Evolutionary conservation across 257 asterid species (phyloP).

Genomic region (Mentha longifolia): DNA sequence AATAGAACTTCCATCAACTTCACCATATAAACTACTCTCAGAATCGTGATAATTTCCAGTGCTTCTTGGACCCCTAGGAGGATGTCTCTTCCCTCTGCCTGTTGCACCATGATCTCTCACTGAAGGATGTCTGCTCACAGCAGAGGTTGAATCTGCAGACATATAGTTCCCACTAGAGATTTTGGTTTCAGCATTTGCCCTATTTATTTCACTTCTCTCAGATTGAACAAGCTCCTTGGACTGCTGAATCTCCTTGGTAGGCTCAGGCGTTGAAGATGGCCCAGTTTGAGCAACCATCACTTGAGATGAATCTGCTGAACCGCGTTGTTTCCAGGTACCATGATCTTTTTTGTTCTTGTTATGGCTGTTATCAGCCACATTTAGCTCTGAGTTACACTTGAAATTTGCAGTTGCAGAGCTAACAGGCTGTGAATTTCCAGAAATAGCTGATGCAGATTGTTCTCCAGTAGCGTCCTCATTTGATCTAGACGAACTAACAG

Average conservation of each 20-base stretch:
- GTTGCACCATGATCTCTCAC: constrained; percentile 58
- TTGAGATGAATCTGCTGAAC: constrained; percentile 46
- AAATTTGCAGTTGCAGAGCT: constrained; percentile 38
- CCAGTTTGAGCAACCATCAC: constrained; percentile 37
- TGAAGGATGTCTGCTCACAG: constrained; percentile 38
- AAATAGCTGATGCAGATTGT: constrained; percentile 39
- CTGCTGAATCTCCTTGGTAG: constrained; percentile 41
- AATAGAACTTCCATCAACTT: constrained; percentile 42
- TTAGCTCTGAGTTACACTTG: constrained; percentile 43
- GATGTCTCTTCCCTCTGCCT: constrained; percentile 67
- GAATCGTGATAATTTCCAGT: constrained; percentile 46
- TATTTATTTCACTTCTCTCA: constrained; percentile 38
- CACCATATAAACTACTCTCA: constrained; percentile 42
- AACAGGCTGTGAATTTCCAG: constrained; percentile 39
- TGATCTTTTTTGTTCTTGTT: constrained; percentile 62
- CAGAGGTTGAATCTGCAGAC: constrained; percentile 34
- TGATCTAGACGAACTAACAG: constrained; percentile 38
- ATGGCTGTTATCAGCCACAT: constrained; percentile 49
- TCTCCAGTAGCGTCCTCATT: constrained; percentile 47
- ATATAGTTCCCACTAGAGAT: constrained; percentile 33
- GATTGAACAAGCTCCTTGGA: constrained; percentile 38
- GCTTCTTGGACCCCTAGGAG: constrained; percentile 49
- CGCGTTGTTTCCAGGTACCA: constrained; percentile 69
- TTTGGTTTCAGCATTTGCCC: constrained; percentile 41
- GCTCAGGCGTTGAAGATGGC: constrained; percentile 45